These are phyloP conservation scores for Mycena leptocephala DNA, from an alignment of 768 basidiomycete species.

Conservation along the genomic window DNA sequence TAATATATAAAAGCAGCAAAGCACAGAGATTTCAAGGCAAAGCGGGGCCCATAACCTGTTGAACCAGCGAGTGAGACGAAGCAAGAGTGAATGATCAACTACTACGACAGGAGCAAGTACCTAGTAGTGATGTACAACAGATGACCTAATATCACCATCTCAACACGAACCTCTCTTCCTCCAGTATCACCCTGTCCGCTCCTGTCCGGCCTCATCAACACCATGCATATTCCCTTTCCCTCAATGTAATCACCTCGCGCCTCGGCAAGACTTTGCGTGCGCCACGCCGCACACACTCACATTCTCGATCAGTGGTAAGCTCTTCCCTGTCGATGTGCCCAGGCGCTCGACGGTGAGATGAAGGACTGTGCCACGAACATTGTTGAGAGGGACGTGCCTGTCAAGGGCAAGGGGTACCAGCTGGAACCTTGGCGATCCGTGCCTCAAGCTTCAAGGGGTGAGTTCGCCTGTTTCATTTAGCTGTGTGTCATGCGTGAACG, in stretches of 20 bases:
- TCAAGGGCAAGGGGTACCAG: constrained; percentile 68
- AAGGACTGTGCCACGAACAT: constrained; percentile 69
- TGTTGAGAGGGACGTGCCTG: constrained; percentile 77
- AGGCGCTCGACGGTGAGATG: constrained; percentile 55
- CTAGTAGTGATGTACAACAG: too few relatives aligned
- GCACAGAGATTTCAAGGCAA: too few relatives aligned
- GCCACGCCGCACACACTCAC: constrained; percentile 72
- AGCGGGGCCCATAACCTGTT: too few relatives aligned
- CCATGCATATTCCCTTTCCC: constrained; percentile 58
- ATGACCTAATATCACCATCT: too few relatives aligned
- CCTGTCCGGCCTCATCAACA: constrained; percentile 84
- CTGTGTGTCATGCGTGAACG: too few relatives aligned
- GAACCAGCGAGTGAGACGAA: too few relatives aligned
- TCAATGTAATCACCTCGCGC: constrained; percentile 61
- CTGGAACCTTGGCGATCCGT: constrained; percentile 87
- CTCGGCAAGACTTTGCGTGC: constrained; percentile 69
- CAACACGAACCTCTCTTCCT: constrained; percentile 58
- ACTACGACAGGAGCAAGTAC: too few relatives aligned
- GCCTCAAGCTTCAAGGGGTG: constrained; percentile 85
- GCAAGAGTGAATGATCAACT: too few relatives aligned
- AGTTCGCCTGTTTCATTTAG: constrained; percentile 37
- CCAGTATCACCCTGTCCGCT: constrained; percentile 66
- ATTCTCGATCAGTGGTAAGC: constrained; percentile 78
- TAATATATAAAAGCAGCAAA: too few relatives aligned
- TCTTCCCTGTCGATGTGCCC: constrained; percentile 83